Evolutionary conservation across 768 basidiomycete genomes (phyloP).

Genomic region (Tremella fuciformis): DNA sequence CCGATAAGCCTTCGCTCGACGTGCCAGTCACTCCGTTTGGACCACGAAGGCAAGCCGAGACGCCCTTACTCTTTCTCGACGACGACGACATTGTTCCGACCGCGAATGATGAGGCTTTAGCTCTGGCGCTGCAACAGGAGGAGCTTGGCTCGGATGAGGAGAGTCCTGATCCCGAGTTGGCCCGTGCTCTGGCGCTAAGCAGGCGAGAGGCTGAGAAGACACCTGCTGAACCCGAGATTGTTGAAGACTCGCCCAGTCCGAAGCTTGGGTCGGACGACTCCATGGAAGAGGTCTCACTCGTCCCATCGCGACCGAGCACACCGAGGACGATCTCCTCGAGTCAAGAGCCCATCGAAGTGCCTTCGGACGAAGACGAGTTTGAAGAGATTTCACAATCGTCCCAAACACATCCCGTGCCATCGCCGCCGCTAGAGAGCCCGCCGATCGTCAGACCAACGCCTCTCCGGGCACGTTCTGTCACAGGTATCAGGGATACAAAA

Average conservation of each 20-base stretch:
- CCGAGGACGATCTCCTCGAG: constrained; percentile 12
- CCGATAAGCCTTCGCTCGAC: constrained; percentile 26
- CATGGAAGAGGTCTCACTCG: constrained; percentile 47
- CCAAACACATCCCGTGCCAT: not conserved
- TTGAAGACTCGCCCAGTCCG: not conserved
- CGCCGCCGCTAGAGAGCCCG: not conserved
- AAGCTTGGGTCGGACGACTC: constrained; percentile 31
- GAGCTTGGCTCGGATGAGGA: constrained; percentile 71
- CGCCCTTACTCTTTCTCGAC: constrained; percentile 29
- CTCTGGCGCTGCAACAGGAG: constrained; percentile 50
- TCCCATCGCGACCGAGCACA: constrained; percentile 25
- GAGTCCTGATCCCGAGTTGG: constrained; percentile 61
- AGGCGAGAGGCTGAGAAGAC: constrained; percentile 24
- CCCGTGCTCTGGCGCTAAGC: constrained; percentile 55
- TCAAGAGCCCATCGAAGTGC: constrained; percentile 7
- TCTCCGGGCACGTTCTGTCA: too few relatives aligned
- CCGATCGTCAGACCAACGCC: too few relatives aligned
- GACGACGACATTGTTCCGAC: constrained; percentile 36
- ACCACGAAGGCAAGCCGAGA: constrained; percentile 20
- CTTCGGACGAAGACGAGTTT: constrained; percentile 9
- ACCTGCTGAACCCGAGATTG: not conserved
- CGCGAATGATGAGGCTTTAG: constrained; percentile 43
- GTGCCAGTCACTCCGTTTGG: constrained; percentile 40
- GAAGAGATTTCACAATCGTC: constrained; percentile 8
- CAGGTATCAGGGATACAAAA: too few relatives aligned